Evolutionary conservation across 345 rosid genomes (phyloP).

Genomic region (Dipteronia sinensis): DNA sequence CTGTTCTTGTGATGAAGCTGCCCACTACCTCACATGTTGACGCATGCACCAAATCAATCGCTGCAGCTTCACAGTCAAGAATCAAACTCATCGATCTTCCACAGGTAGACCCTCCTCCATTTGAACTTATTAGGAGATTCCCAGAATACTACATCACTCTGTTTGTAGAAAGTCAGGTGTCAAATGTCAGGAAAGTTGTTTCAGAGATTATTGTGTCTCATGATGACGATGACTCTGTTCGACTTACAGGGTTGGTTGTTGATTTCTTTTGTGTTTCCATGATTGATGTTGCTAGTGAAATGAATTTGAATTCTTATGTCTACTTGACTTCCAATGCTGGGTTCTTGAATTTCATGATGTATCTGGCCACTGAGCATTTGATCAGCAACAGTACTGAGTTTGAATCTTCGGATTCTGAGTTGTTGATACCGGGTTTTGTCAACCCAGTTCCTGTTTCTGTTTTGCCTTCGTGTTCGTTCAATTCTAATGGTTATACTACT

Average conservation of each 20-base stretch:
- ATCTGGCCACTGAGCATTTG: conserved; percentile 34
- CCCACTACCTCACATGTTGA: not conserved
- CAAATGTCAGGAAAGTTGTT: conserved; percentile 17
- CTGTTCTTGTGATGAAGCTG: conserved; percentile 27
- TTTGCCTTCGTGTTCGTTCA: conserved; percentile 37
- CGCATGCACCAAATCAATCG: conserved; percentile 13
- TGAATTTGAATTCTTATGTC: conserved; percentile 52
- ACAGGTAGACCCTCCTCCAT: conserved; percentile 27
- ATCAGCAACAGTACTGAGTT: not conserved
- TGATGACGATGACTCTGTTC: conserved; percentile 26
- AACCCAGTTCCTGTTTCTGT: conserved; percentile 39
- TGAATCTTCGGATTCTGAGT: conserved; percentile 27
- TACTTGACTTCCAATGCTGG: conserved; percentile 37
- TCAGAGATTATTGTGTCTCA: conserved; percentile 5
- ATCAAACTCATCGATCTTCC: conserved; percentile 39
- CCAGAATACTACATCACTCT: conserved; percentile 8
- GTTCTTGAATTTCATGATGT: conserved; percentile 38
- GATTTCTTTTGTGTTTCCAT: conserved; percentile 49
- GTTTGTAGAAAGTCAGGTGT: conserved; percentile 17
- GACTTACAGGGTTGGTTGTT: conserved; percentile 41
- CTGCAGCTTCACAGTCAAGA: conserved; percentile 25
- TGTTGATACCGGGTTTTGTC: conserved; percentile 32
- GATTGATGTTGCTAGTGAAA: conserved; percentile 41
- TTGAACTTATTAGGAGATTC: conserved; percentile 19
- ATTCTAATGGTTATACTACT: conserved; percentile 34